Base-by-base conservation (phyloP, 305 asterid genomes). In the Fraxinus greggii region DNA sequence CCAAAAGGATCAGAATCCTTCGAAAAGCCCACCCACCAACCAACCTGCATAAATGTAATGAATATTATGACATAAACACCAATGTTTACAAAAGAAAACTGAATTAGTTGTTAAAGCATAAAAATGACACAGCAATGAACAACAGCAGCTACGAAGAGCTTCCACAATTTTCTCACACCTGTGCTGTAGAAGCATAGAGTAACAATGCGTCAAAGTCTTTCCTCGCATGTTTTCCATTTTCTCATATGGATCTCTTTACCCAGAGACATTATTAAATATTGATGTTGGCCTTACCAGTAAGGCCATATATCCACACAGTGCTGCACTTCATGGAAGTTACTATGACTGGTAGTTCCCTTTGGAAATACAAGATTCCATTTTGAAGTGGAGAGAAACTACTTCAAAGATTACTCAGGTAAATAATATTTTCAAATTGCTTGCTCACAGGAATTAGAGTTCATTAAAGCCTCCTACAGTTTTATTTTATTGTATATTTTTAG, bases 21-120 rank as follows among this genome's bases (percentile, higher is more conserved):
- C 28, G 98, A 90, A 85, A 89, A 94, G 85, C 98, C 99, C 83
- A 92, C 97, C 99, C 99, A 96, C 99, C 99, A 96, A 82, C 99
- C 99, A 86, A 94, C 94, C 99, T 96, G 89, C 82, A 83, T 75
- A 69, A 38, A 85, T 69, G 42, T 36, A 42, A 82, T 42, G 79
- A 80, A 84, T 78, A 76, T 48, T 38, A 74, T 75, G 56, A 74
- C 19, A 59, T 31, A 36, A 80, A 79, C 51, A 42, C 61, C 79
- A 70, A 80, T 33, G 40, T 78, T 51, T 8, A 23, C 2, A 24
- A 3, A 42, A 10, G 12, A 4, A 65, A 65, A 63, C 72, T 10
- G 7, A 65, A 10, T 56, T 56, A 19, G 67, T 56, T 56, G 67
- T 56, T n/a, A 56, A n/a, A 56, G 67, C 28, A 56, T 6, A 65